A percentile compares a stretch with the other conserved stretches of the same genome.
Conservation (phyloP, 2,329 filamentous ascomycete genomes). For the Aplosporella prunicola region DNA sequence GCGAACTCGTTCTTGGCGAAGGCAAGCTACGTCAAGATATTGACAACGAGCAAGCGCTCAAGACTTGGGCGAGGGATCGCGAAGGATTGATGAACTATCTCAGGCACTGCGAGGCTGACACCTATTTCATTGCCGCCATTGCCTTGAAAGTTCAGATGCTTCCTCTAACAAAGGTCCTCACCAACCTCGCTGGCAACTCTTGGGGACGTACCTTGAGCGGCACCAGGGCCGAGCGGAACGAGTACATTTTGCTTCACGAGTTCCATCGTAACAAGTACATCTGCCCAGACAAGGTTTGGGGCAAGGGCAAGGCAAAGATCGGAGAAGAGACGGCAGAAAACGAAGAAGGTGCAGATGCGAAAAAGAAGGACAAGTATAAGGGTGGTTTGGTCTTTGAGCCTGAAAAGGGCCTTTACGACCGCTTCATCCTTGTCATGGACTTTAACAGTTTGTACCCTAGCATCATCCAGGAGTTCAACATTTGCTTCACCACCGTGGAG, state of each 20-base stretch:
- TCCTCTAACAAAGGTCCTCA: slow-evolving; percentile 86
- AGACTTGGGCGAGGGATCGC: slow-evolving; percentile 74
- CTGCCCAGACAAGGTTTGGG: slow-evolving; percentile 86
- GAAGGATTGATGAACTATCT: slow-evolving; percentile 88
- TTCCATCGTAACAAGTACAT: slow-evolving; percentile 97
- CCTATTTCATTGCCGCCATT: slow-evolving; percentile 88
- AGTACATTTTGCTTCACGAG: slow-evolving; percentile 97
- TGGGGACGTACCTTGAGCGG: slow-evolving; percentile 95
- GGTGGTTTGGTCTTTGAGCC: slow-evolving; percentile 97
- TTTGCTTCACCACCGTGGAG: slow-evolving; percentile 97
- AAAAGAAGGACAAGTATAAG: slow-evolving; percentile 99
- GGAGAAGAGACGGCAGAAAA: slow-evolving; percentile 68
- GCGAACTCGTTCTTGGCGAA: slow-evolving; percentile 71
- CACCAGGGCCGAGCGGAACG: slow-evolving; percentile 93
- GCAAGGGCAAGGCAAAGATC: slow-evolving; percentile 61
- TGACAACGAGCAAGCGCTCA: slow-evolving; percentile 78
- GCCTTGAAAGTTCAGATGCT: slow-evolving; percentile 85
- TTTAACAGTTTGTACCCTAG: slow-evolving; percentile 98
- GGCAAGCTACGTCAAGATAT: slow-evolving; percentile 69
- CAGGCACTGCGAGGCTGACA: slow-evolving; percentile 88
- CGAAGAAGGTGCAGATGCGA: slow-evolving; percentile 57
- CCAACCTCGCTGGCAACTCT: slow-evolving; percentile 93
- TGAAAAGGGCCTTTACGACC: slow-evolving; percentile 94
- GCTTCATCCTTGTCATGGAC: slow-evolving; percentile 98
- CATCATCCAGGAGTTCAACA: slow-evolving; percentile 99